These are phyloP conservation scores for Aureobasidium sp. DNA, from an alignment of 2,329 filamentous ascomycete genomes.

Conservation along the genomic window DNA sequence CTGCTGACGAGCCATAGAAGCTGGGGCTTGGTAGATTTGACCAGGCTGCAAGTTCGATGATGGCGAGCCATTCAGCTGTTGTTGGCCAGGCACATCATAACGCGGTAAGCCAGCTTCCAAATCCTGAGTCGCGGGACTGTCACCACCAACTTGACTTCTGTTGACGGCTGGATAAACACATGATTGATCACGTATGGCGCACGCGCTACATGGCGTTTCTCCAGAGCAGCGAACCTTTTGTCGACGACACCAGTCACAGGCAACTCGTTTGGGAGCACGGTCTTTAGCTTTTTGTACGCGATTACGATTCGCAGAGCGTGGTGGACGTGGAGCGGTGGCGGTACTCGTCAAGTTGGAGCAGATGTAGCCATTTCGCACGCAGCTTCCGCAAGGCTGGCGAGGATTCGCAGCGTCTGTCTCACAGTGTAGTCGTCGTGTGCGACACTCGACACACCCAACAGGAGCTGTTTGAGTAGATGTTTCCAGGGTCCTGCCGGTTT, in stretches of 20 bases:
- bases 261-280: not conserved
- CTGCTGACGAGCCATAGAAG: not conserved
- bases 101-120: not conserved
- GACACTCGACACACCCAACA: conserved; percentile 10
- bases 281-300: not conserved
- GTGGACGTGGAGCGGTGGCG: not conserved
- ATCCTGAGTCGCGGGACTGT: not conserved
- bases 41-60: not conserved
- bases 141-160: not conserved
- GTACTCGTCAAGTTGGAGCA: conserved; percentile 6
- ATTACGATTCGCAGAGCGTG: not conserved
- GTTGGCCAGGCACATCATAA: not conserved
- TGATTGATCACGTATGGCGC: not conserved
- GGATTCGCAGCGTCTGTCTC: not conserved
- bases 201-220: not conserved
- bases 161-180: not conserved
- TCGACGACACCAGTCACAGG: conserved; percentile 7
- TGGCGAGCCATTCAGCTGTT: not conserved
- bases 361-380: conserved; percentile 2
- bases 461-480: not conserved
- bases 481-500: not conserved
- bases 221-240: conserved; percentile 9
- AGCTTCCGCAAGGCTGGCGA: conserved; percentile 3
- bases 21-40: not conserved
- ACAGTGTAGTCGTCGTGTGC: conserved; percentile 3